These are phyloP conservation scores for Oryza glumipatula DNA, from an alignment of 176 grass and related monocot genomes.

Conservation along the genomic window DNA sequence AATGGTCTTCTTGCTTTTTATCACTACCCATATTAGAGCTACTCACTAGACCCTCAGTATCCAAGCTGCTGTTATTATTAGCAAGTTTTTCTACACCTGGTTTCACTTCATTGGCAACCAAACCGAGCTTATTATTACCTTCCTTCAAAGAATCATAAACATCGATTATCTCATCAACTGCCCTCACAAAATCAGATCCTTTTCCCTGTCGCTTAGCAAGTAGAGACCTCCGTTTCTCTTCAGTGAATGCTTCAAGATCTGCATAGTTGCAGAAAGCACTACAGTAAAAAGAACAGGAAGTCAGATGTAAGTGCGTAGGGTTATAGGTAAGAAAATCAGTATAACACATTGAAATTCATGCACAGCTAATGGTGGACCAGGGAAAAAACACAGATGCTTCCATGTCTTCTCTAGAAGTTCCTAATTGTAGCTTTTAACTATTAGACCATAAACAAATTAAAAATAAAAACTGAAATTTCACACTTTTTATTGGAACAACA, in stretches of 20 bases:
- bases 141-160: slow-evolving; percentile 83
- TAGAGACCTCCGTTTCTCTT: slow-evolving; percentile 89
- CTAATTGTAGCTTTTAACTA: not conserved
- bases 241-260: slow-evolving; percentile 93
- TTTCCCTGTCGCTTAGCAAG: slow-evolving; percentile 83
- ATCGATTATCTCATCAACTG: slow-evolving; percentile 90
- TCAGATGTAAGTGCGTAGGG: slow-evolving; percentile 18
- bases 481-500: not conserved
- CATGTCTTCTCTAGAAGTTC: not conserved
- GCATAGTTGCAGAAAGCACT: slow-evolving; percentile 98
- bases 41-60: slow-evolving; percentile 40
- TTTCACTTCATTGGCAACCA: slow-evolving; percentile 40
- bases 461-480: slow-evolving; percentile 2
- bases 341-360: not conserved
- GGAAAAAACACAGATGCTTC: not conserved
- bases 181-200: slow-evolving; percentile 95
- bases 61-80: slow-evolving; percentile 34
- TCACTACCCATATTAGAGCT: slow-evolving; percentile 35
- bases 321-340: slow-evolving; percentile 27
- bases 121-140: slow-evolving; percentile 44
- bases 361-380: not conserved
- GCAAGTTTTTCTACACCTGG: slow-evolving; percentile 38
- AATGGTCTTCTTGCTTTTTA: slow-evolving; percentile 33
- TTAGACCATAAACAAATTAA: not conserved
- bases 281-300: slow-evolving; percentile 41